A percentile compares a stretch with the other conserved stretches of the same genome.
phyloP scores from a whole-genome alignment of 371 early-diverging fungal genomes.

The Mucor saturninus region DNA sequence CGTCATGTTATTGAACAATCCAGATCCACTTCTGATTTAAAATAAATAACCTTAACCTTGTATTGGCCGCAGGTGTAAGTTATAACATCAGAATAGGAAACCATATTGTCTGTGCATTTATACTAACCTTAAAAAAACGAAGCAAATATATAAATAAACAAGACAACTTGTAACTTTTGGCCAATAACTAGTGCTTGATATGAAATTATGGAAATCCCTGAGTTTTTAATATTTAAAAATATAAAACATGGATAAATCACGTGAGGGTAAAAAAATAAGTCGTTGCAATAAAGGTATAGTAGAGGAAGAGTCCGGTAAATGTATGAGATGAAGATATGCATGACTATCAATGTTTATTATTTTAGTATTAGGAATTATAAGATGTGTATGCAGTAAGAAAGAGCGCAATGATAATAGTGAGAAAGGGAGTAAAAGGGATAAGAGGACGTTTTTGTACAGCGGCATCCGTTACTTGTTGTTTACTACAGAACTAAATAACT shows the following conservation, averaged over 20 bases:
- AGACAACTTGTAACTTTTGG: conserved; percentile 70
- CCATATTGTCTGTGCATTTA: conserved; percentile 1
- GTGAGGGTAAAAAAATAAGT: conserved; percentile 56
- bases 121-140: conserved; percentile 31
- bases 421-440: too few relatives aligned
- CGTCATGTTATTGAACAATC: conserved; percentile 69
- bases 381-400: too few relatives aligned
- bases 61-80: too few relatives aligned
- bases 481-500: too few relatives aligned
- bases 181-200: conserved; percentile 64
- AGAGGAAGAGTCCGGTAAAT: conserved; percentile 41
- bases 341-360: too few relatives aligned
- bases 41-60: conserved; percentile 42
- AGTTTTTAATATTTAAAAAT: conserved; percentile 47
- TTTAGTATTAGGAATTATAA: too few relatives aligned
- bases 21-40: conserved; percentile 70
- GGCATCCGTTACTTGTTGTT: too few relatives aligned
- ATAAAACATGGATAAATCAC: conserved; percentile 52
- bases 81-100: too few relatives aligned
- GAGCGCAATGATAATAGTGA: too few relatives aligned
- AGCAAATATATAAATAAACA: conserved; percentile 30
- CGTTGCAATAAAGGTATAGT: conserved; percentile 30
- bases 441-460: too few relatives aligned
- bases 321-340: too few relatives aligned
- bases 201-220: conserved; percentile 60